Conservation (phyloP, 2,329 filamentous ascomycete genomes). For the Lachnellula willkommii region DNA sequence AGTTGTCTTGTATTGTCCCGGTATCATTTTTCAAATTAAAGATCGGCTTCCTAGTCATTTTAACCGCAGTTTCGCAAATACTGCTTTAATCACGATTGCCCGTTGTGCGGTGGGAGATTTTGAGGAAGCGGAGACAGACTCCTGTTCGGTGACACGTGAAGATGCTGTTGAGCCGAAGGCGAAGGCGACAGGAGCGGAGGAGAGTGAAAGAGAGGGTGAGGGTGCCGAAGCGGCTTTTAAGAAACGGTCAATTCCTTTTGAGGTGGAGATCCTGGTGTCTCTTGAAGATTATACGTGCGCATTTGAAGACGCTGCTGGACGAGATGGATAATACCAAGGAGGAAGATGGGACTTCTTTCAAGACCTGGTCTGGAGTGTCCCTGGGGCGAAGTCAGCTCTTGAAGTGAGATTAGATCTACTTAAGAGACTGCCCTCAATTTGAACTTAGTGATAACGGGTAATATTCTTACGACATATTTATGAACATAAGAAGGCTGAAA, state of each 20-base stretch:
- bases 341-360: background rate
- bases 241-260: slow-evolving; percentile 9
- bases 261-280: slow-evolving; percentile 19
- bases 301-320: slow-evolving; percentile 20
- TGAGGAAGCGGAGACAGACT: too few species aligned
- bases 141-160: slow-evolving; percentile 9
- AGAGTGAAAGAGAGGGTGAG: slow-evolving; percentile 42
- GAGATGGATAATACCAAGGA: slow-evolving; percentile 26
- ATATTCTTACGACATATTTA: too few species aligned
- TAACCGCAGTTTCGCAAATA: too few species aligned
- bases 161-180: background rate
- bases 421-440: too few species aligned
- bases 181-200: background rate
- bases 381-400: background rate
- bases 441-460: too few species aligned
- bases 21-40: background rate
- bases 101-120: too few species aligned
- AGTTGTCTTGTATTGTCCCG: background rate
- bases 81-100: too few species aligned
- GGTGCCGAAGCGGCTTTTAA: background rate
- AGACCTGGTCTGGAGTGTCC: background rate
- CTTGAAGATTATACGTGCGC: slow-evolving; percentile 18
- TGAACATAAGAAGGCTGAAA: background rate
- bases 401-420: background rate
- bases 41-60: too few species aligned